These are phyloP conservation scores for Xylaria curta DNA, from an alignment of 495 filamentous ascomycete species.

Conservation along the genomic window DNA sequence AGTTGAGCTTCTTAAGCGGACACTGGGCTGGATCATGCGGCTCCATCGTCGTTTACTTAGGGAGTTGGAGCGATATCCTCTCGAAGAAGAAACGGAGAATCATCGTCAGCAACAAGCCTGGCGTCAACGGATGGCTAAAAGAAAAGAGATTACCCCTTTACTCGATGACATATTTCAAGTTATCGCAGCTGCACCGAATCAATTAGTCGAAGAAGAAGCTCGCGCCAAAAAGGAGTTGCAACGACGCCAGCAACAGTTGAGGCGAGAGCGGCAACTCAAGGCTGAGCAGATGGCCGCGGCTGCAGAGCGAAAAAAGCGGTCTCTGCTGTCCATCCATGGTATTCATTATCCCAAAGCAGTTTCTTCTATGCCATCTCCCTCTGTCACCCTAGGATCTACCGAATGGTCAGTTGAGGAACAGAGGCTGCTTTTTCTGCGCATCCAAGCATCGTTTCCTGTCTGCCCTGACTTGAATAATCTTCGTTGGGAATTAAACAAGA, in stretches of 20 bases:
- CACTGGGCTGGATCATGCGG: constrained; percentile 29
- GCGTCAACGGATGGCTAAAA: constrained; percentile 11
- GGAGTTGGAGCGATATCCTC: constrained; percentile 8
- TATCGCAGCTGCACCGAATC: constrained; percentile 21
- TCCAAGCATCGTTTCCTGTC: constrained; percentile 37
- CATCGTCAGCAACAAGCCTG: constrained; percentile 2
- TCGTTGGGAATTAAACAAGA: constrained; percentile 34
- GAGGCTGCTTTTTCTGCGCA: constrained; percentile 32
- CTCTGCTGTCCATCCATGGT: constrained; percentile 31
- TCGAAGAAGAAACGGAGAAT: background rate
- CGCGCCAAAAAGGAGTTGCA: constrained; percentile 25
- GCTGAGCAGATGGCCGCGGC: constrained; percentile 15
- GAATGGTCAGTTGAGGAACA: constrained; percentile 37
- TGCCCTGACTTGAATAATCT: constrained; percentile 29
- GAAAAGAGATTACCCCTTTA: constrained; percentile 28
- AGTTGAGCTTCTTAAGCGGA: constrained; percentile 32
- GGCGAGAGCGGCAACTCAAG: constrained; percentile 23
- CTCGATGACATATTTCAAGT: constrained; percentile 23
- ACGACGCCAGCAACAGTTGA: constrained; percentile 16
- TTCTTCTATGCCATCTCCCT: constrained; percentile 9
- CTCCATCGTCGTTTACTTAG: constrained; percentile 32
- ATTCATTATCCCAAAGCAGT: constrained; percentile 12
- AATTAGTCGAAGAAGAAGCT: constrained; percentile 26
- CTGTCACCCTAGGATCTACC: background rate
- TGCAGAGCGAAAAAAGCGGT: constrained; percentile 32